Evolutionary conservation across 2,329 filamentous ascomycete species (phyloP).

Genomic region (Akanthomyces lecanii): DNA sequence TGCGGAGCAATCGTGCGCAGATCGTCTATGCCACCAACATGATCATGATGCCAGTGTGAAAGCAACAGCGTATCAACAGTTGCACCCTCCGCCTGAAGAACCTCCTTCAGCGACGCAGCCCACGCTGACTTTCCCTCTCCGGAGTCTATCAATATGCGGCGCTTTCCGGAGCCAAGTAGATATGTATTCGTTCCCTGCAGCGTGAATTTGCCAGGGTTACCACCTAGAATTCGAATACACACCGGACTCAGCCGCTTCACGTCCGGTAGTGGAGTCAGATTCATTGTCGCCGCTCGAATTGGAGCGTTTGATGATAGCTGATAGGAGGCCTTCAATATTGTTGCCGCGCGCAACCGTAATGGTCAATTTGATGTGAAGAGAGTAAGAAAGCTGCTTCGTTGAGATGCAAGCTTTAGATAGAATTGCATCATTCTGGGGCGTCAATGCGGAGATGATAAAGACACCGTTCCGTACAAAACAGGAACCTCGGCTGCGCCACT

Average conservation of each 20-base stretch:
- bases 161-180: conserved; percentile 70
- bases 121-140: conserved; percentile 76
- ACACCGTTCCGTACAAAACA: not conserved
- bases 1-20: conserved; percentile 60
- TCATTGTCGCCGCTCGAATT: not conserved
- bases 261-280: conserved; percentile 62
- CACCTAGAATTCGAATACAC: conserved; percentile 80
- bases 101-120: conserved; percentile 60
- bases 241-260: conserved; percentile 73
- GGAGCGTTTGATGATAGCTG: not conserved
- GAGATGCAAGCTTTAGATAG: not conserved
- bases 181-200: conserved; percentile 91
- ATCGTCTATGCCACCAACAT: conserved; percentile 71
- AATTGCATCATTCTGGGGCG: not conserved
- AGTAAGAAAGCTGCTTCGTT: not conserved
- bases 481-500: conserved; percentile 5
- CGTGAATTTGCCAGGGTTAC: conserved; percentile 81
- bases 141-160: conserved; percentile 82
- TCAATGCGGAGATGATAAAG: not conserved
- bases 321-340: not conserved
- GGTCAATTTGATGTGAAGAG: not conserved
- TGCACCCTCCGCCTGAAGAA: conserved; percentile 64
- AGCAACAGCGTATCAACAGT: conserved; percentile 67
- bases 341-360: not conserved
- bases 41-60: conserved; percentile 91